phyloP scores from a whole-genome alignment of 805 yeast genomes.

The Candida tibetensis region DNA sequence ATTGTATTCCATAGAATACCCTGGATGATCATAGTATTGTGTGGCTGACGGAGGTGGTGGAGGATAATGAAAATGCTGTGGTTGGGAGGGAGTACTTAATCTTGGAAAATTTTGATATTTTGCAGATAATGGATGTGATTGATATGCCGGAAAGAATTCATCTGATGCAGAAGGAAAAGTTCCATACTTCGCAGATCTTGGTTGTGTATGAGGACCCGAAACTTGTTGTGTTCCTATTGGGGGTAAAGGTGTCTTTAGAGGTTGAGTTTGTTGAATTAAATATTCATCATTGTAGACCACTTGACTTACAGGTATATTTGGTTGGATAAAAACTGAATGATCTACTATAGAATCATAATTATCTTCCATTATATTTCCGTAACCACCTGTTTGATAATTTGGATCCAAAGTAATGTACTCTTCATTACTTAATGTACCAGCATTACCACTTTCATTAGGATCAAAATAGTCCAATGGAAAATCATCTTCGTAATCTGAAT shows the following conservation, averaged over 20 bases:
- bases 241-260: slow-evolving; percentile 34
- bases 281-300: slow-evolving; percentile 46
- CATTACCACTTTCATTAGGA: slow-evolving; percentile 28
- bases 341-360: slow-evolving; percentile 21
- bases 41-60: not conserved
- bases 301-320: slow-evolving; percentile 16
- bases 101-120: slow-evolving; percentile 22
- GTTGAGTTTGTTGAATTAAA: slow-evolving; percentile 50
- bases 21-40: slow-evolving; percentile 9
- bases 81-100: slow-evolving; percentile 8
- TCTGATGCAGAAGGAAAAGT: slow-evolving; percentile 15
- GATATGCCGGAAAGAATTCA: slow-evolving; percentile 18
- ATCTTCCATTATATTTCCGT: slow-evolving; percentile 12
- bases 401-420: slow-evolving; percentile 26
- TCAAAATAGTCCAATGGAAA: slow-evolving; percentile 72
- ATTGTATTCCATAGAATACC: slow-evolving; percentile 3
- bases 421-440: slow-evolving; percentile 12
- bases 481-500: slow-evolving; percentile 53
- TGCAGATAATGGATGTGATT: slow-evolving; percentile 23
- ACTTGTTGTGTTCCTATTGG: slow-evolving; percentile 4
- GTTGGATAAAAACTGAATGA: slow-evolving; percentile 17
- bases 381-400: slow-evolving; percentile 13
- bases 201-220: slow-evolving; percentile 1
- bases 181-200: slow-evolving; percentile 10
- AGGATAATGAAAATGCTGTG: slow-evolving; percentile 5